Evolutionary conservation across 1,284 basidiomycete genomes (phyloP), one percentile per base, ranked within the genome.

Genomic region (Lignosus rhinocerotis): DNA sequence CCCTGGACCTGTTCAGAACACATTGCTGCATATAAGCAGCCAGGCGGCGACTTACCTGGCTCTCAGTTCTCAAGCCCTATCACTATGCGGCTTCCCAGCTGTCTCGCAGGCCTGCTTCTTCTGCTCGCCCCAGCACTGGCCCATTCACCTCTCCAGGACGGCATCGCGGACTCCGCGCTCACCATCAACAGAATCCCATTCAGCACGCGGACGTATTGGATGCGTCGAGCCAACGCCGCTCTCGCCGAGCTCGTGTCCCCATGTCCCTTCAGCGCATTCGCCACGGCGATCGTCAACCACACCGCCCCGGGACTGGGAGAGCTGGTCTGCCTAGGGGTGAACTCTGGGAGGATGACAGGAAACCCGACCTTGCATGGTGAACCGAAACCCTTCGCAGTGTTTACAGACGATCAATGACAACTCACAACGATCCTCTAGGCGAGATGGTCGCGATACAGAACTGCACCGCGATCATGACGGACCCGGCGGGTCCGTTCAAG

Each of bases 281-380:
- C 59, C n/a, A 51, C 58, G 36, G 59, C 39, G n/a, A 54, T 63
- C 33, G 62, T 63, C 30, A 63, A 63, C 56, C 62, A 63, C 49
- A 60, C 62, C 25, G 56, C 49, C 16, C 46, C 53, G 6, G 51
- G 42, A 5, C 16, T 55, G 32, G 59, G 62, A 16, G 59, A 56
- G 48, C 59, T 63, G 8, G 62, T 63, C 8, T 63, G 62, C 38
- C 43, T 58, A n/a, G 62, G 62, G 19, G 54, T 59, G 21, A 63
- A 63, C 52, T 47, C 62, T n/a, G 17, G 21, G 21, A 2, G 16
- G 48, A 34, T 19, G 47, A 63, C 51, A 7, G 62, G 59, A 1
- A 53, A 60, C 32, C 62, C 62, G 14, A 51, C 55, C 2, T 25
- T 59, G 46, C 62, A 63, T 34, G 62, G 62, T 63, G 34, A 19